Evolutionary conservation across 805 yeast species (phyloP), one percentile per base, ranked within the genome.

Genomic region (Lipomyces lipofer): DNA sequence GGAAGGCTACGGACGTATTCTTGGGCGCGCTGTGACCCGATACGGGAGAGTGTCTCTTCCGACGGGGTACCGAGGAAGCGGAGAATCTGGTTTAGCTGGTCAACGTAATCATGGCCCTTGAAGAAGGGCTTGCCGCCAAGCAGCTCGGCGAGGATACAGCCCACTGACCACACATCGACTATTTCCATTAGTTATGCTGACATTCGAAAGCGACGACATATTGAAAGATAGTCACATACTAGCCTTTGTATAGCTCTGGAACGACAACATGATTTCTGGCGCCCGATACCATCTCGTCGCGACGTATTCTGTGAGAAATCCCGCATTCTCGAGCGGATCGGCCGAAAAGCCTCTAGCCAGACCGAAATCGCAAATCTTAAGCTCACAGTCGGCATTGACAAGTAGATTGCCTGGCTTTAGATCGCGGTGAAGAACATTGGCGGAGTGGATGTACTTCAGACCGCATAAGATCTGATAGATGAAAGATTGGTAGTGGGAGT

Each of bases 211-310:
- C n/a, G n/a, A n/a, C 24, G 13, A 54, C 17, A 24, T 17, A 22
- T 10, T 15, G 19, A 40, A 21, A 28, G 17, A 35, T 21, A 9
- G 17, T 27, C 10, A 43, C 64, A 12, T 51, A 59, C 63, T 92
- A 22, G 99, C 97, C 73, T 89, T 91, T 4, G 98, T 88, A 71
- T 92, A 92, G 55, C 91, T 88, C 69, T 94, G 95, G 74, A 88
- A 89, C 60, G 95, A 85, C 51, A 94, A 77, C 90, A 94, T 92
- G 71, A 94, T 90, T 68, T 94, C 99, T 0, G 99, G 99, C 2
- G 99, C 99, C 63, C 99, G 78, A 71, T 94, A 94, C 99, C 99
- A 94, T 69, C 99, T 79, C 0, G 99, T 94, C 29, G 99, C 98
- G 25, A 94, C 99, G 68, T 94, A 94, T 70, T 92, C 98, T 1